Base-by-base conservation (phyloP, 768 basidiomycete genomes). In the Hericium coralloides region DNA sequence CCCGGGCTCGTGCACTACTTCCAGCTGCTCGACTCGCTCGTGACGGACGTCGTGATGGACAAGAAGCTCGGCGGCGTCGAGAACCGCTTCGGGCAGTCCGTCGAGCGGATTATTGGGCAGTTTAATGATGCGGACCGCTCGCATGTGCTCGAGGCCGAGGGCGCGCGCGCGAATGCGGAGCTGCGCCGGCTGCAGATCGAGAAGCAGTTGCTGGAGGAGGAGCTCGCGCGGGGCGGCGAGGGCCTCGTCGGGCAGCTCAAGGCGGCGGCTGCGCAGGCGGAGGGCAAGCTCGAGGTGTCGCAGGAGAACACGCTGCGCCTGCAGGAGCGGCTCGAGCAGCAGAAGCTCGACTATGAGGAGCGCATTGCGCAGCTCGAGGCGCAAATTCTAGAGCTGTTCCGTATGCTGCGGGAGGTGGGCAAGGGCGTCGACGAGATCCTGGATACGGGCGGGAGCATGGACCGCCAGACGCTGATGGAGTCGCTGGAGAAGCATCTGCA, bases 301-400 rank as follows among this genome's bases (percentile, higher is more conserved):
- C 79, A 94, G 43, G 88, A 89, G 56, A 92, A 85, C 12, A 88
- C 83, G 15, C 76, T 82, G 26, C 77, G 86, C 51, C 74, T 97
- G 10, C 87, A 92, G 65, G 80, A 79, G 17, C 89, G 92, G 65
- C 71, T 97, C 55, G 84, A 82, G 62, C 78, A 79, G 41, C 89
- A 94, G 72, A 89, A 86, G 68, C 68, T 73, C 15, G 83, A 80
- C 14, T 94, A 94, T 66, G 89, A 95, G 66, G 89, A 92, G 57
- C 83, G 83, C 63, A 92, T 98, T 56, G 77, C 82, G 3, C 90
- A 95, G 68, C 83, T 95, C 14, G 93, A 97, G 66, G 80, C 86
- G 12, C 91, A 97, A 74, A 95, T 95, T 59, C 82, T 89, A 78
- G 94, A 97, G 67, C 71, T 98, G 17, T 98, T 95, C 74, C 79